Base-by-base conservation (phyloP, 2,329 filamentous ascomycete genomes). In the Fusarium begoniae region DNA sequence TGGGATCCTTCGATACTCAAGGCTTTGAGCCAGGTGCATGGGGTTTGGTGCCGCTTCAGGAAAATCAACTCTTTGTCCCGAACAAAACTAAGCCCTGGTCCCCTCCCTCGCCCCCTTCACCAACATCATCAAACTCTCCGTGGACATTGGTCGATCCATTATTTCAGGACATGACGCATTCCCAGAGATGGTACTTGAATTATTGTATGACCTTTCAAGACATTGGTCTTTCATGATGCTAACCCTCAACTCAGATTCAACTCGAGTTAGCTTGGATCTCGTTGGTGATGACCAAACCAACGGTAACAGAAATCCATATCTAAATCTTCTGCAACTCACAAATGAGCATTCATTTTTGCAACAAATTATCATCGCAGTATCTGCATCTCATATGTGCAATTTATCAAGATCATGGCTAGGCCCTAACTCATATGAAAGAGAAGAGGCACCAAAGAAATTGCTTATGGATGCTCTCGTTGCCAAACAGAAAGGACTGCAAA, bases 81-180 rank as follows among this genome's bases (percentile, higher is more conserved):
- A 70, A 68, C 30, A 72, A 67, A 26, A 24, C 58, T 30, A 37
- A 51, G 37, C 53, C 57, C 10, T 69, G 70, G 73, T 66, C 72
- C 30, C 63, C 67, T 11, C 60, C 77, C n/a, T 75, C 72, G 14
- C 66, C 67, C 9, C 54, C 77, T 40, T 75, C 67, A 28, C 67
- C 67, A 50, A 70, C 66, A 10, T 70, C 66, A 38, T 57, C 67
- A n/a, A 58, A 45, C 20, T 66, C 75, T 40, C 80, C 84, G 11
- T 82, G 82, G 78, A 75, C 78, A 18, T 77, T 87, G 40, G 80
- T 83, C 38, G 84, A 85, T 67, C 84, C 83, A 37, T 61, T 84
- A 11, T 84, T 81, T 51, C 82, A 92, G 87, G 82, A 89, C 82
- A 69, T 90, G 84, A n/a, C 86, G 85, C 24, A 83, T 86, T n/a